A percentile compares a stretch with the other conserved stretches of the same genome.
These are phyloP conservation scores for Parietaria judaica DNA, from an alignment of 306 rosid species.

Conservation along the genomic window DNA sequence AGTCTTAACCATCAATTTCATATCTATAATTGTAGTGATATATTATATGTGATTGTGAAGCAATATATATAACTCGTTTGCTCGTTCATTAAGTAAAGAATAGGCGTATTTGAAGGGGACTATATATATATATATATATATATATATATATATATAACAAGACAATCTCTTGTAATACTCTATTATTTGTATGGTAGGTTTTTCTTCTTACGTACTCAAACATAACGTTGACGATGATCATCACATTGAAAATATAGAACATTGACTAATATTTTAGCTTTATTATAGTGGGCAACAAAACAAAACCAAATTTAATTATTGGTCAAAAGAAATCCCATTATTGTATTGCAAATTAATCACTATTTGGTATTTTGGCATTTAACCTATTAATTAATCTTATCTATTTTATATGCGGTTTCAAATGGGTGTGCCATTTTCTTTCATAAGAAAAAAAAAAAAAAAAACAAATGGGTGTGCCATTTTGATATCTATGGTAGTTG, in stretches of 20 bases:
- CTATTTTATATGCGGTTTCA: slow-evolving; percentile 5
- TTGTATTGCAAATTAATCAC: not conserved
- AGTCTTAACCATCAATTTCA: no score
- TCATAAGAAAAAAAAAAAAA: no score
- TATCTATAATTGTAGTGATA: not conserved
- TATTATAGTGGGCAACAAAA: not conserved
- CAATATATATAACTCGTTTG: not conserved
- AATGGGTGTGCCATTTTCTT: slow-evolving; percentile 4
- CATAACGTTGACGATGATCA: no score
- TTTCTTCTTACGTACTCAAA: no score
- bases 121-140: not conserved
- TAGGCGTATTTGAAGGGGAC: not conserved
- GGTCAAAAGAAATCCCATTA: slow-evolving; percentile 1
- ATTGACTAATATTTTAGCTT: not conserved
- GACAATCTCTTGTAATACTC: no score
- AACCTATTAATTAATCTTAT: not conserved
- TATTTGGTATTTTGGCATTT: slow-evolving; percentile 6
- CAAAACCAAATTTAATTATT: not conserved
- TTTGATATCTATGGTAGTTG: not conserved
- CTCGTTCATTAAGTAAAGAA: slow-evolving; percentile 3
- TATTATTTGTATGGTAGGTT: no score
- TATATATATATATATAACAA: not conserved
- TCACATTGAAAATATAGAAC: no score
- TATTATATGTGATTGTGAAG: slow-evolving; percentile 1
- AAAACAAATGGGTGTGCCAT: slow-evolving; percentile 13